Conservation (phyloP, 164 flowering plant genomes). For the Houttuynia cordata region DNA sequence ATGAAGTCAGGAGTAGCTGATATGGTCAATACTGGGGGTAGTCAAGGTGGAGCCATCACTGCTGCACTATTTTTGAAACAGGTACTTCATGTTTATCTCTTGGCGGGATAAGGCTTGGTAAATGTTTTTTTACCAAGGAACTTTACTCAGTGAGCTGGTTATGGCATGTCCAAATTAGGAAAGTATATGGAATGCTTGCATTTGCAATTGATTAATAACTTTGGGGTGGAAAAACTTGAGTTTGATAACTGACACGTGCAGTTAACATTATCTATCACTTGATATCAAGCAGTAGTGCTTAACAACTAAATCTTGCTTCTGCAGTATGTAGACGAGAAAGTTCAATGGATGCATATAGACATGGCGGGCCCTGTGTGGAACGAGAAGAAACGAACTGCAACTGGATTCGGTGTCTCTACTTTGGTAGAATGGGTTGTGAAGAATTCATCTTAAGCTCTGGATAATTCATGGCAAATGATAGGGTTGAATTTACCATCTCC, state of each 20-base stretch:
- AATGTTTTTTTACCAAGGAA: not conserved
- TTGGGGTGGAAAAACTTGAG: not conserved
- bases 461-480: no score
- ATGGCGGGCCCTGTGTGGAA: slow-evolving; percentile 94
- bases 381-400: slow-evolving; percentile 65
- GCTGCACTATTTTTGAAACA: slow-evolving; percentile 95
- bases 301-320: slow-evolving; percentile 3
- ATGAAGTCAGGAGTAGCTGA: slow-evolving; percentile 98
- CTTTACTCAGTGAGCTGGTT: no score
- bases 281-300: no score
- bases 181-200: slow-evolving; percentile 1
- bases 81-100: slow-evolving; percentile 26
- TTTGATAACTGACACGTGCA: no score
- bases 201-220: not conserved
- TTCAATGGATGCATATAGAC: slow-evolving; percentile 94
- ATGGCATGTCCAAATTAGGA: not conserved
- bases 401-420: slow-evolving; percentile 82
- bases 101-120: not conserved
- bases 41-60: slow-evolving; percentile 81
- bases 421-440: slow-evolving; percentile 86
- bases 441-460: slow-evolving; percentile 39
- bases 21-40: slow-evolving; percentile 91
- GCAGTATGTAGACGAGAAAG: slow-evolving; percentile 94
- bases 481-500: no score
- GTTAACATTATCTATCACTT: no score